Evolutionary conservation across 371 early-diverging fungal species (phyloP).

Genomic region (Rhizopus stolonifer): DNA sequence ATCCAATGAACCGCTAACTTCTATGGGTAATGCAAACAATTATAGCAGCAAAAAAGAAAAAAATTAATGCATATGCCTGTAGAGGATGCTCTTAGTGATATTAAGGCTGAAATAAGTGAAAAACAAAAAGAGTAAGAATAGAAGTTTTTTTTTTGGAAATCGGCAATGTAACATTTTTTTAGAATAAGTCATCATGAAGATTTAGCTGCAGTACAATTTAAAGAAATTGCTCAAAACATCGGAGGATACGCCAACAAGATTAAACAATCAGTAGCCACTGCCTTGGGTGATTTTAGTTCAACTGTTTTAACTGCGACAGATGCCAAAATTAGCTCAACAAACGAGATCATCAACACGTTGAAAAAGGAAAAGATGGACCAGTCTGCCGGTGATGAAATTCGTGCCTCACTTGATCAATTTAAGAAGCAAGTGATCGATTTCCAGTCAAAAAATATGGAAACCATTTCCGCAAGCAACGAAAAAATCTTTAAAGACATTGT

Average conservation of each 20-base stretch:
- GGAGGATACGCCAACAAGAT: neutral
- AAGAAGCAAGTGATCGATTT: neutral
- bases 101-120: neutral
- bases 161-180: neutral
- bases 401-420: neutral
- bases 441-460: neutral
- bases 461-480: neutral
- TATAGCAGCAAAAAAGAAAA: neutral
- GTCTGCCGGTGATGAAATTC: neutral
- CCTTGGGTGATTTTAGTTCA: neutral
- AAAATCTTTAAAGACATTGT: neutral
- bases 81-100: constrained; percentile 3
- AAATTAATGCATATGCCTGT: neutral
- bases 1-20: neutral
- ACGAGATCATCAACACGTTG: neutral
- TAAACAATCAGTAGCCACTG: neutral
- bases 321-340: neutral
- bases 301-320: neutral
- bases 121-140: constrained; percentile 10
- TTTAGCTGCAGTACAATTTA: neutral
- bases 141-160: neutral
- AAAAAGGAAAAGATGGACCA: neutral
- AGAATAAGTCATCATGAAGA: constrained; percentile 4
- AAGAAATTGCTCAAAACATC: neutral
- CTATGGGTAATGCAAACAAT: constrained; percentile 10